Conservation (phyloP, 2,329 filamentous ascomycete genomes). For the Tothia fuscella region DNA sequence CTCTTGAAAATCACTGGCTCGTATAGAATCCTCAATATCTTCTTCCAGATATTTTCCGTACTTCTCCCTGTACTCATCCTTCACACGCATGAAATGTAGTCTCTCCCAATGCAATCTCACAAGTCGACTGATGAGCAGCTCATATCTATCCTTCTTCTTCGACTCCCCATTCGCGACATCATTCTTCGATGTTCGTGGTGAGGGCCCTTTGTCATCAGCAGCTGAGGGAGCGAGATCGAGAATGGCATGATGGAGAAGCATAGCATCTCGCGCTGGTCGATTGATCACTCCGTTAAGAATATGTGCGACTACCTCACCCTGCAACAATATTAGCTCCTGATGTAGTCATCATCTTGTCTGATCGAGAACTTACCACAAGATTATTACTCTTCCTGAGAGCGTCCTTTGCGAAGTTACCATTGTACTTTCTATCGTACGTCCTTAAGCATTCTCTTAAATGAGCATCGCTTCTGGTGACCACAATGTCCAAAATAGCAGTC, state of each 20-base stretch:
- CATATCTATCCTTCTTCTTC: constrained; percentile 51
- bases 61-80: constrained; percentile 65
- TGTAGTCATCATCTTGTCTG: neutral
- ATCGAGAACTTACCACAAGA: constrained; percentile 63
- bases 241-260: constrained; percentile 83
- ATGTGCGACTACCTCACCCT: constrained; percentile 92
- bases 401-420: constrained; percentile 74
- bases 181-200: constrained; percentile 14
- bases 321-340: constrained; percentile 5
- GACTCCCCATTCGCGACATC: constrained; percentile 11
- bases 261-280: constrained; percentile 80
- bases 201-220: constrained; percentile 15
- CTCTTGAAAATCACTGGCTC: constrained; percentile 61
- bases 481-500: constrained; percentile 73
- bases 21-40: constrained; percentile 59
- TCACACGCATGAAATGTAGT: constrained; percentile 66
- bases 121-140: constrained; percentile 76
- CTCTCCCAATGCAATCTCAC: constrained; percentile 91
- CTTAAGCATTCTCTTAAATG: constrained; percentile 73
- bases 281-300: constrained; percentile 96
- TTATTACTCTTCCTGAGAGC: constrained; percentile 84
- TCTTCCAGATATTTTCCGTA: constrained; percentile 66
- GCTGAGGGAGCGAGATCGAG: constrained; percentile 34
- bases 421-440: constrained; percentile 61
- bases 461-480: constrained; percentile 65